phyloP scores from a whole-genome alignment of 495 filamentous ascomycete species.

The Emericellopsis terricola region DNA sequence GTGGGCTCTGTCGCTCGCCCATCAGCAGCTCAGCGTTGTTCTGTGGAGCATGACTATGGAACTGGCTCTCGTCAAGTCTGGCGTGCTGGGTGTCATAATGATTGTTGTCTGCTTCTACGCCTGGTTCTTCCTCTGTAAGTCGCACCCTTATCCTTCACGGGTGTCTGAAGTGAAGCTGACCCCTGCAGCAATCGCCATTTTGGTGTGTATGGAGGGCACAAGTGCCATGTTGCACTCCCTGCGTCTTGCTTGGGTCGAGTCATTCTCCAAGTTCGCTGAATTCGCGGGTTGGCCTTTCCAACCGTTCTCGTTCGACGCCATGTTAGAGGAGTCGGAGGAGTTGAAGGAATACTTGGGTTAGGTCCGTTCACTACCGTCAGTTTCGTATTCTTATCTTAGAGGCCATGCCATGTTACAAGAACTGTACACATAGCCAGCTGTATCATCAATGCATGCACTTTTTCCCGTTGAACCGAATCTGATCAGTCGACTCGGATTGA shows the following conservation, averaged over 20 bases:
- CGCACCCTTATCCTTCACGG: neutral
- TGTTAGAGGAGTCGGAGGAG: constrained; percentile 69
- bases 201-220: constrained; percentile 65
- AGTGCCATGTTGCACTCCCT: constrained; percentile 87
- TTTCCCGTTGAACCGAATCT: too few relatives aligned
- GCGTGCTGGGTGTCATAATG: constrained; percentile 55
- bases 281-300: constrained; percentile 83
- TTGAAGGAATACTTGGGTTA: constrained; percentile 21
- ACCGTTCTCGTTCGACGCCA: constrained; percentile 76
- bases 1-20: constrained; percentile 92
- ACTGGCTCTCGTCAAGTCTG: constrained; percentile 47
- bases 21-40: constrained; percentile 92
- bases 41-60: constrained; percentile 92
- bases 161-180: constrained; percentile 1
- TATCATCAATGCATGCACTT: neutral
- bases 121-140: constrained; percentile 61
- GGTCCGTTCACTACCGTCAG: neutral
- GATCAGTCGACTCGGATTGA: too few relatives aligned
- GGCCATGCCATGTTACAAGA: too few relatives aligned
- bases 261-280: constrained; percentile 99
- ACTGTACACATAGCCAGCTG: too few relatives aligned
- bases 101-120: constrained; percentile 62
- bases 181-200: constrained; percentile 16
- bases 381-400: constrained; percentile 1
- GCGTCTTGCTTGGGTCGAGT: constrained; percentile 95